Percentiles rank a stretch among this genome's conserved stretches.
Evolutionary conservation across 169 alveolate species (phyloP).

Genomic region (Perkinsus chesapeaki): DNA sequence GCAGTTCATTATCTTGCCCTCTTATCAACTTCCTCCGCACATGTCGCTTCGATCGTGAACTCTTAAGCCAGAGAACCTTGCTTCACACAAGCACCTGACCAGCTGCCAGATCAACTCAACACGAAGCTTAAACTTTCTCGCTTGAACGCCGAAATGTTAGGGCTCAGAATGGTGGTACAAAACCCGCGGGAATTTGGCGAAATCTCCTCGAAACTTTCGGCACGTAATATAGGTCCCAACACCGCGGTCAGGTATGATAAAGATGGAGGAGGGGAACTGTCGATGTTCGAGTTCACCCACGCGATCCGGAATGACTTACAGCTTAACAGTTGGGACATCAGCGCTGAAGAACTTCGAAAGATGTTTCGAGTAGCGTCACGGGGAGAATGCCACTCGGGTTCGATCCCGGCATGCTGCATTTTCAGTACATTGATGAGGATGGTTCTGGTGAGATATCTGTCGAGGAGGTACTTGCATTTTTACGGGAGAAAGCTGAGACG

Average conservation of each 20-base stretch:
- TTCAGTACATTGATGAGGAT: background rate
- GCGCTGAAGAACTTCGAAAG: background rate
- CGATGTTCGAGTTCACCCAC: background rate
- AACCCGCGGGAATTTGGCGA: too few species aligned
- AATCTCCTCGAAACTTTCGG: too few species aligned
- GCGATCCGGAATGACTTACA: background rate
- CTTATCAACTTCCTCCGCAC: too few species aligned
- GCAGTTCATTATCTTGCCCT: too few species aligned
- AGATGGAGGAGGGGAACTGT: background rate
- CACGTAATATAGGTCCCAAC: too few species aligned
- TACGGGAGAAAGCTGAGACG: background rate
- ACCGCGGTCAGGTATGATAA: background rate
- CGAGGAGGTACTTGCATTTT: background rate
- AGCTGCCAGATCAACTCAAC: too few species aligned
- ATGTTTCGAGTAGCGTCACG: background rate
- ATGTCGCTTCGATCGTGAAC: too few species aligned
- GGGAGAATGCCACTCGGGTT: background rate
- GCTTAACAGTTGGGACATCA: background rate
- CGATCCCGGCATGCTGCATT: background rate
- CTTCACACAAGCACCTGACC: too few species aligned
- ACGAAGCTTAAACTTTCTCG: too few species aligned
- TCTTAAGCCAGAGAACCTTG: too few species aligned
- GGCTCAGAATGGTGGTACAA: too few species aligned
- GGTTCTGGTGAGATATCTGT: background rate
- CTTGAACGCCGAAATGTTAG: too few species aligned